phyloP scores from a whole-genome alignment of 768 basidiomycete species.

The Astraeus odoratus region DNA sequence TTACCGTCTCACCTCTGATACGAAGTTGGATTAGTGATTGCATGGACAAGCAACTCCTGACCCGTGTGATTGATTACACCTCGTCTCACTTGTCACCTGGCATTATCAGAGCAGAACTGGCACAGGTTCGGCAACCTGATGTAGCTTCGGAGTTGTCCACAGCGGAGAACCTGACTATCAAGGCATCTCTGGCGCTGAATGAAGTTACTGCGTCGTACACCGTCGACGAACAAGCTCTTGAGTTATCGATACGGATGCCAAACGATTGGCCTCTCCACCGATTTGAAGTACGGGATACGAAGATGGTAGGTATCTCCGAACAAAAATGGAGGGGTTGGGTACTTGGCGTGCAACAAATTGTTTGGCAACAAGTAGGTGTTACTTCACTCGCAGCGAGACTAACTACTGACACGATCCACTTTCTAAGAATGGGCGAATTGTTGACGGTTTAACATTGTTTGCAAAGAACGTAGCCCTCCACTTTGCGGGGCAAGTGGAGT shows the following conservation, averaged over 20 bases:
- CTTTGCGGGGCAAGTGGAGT: conserved; percentile 94
- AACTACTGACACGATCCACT: not conserved
- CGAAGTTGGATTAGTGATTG: conserved; percentile 81
- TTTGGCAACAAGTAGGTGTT: conserved; percentile 72
- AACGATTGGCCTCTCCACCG: conserved; percentile 83
- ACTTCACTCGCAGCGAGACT: not conserved
- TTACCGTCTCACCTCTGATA: conserved; percentile 78
- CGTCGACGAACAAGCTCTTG: conserved; percentile 91
- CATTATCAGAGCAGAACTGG: conserved; percentile 78
- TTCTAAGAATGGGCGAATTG: conserved; percentile 76
- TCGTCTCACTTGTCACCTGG: conserved; percentile 83
- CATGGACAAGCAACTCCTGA: conserved; percentile 84
- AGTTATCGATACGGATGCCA: conserved; percentile 82
- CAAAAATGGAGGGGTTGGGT: conserved; percentile 92
- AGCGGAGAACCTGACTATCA: conserved; percentile 77
- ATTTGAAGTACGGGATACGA: conserved; percentile 82
- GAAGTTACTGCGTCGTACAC: conserved; percentile 82
- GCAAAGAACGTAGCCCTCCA: conserved; percentile 90
- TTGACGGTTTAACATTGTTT: conserved; percentile 84
- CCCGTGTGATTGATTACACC: conserved; percentile 70
- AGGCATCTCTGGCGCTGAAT: conserved; percentile 61
- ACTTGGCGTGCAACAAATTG: conserved; percentile 83
- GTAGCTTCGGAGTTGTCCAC: conserved; percentile 42
- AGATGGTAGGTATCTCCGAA: conserved; percentile 83
- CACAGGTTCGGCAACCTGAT: conserved; percentile 55